These are phyloP conservation scores for Trichomonas vaginalis DNA, from an alignment of 208 protist genomes.

Conservation along the genomic window DNA sequence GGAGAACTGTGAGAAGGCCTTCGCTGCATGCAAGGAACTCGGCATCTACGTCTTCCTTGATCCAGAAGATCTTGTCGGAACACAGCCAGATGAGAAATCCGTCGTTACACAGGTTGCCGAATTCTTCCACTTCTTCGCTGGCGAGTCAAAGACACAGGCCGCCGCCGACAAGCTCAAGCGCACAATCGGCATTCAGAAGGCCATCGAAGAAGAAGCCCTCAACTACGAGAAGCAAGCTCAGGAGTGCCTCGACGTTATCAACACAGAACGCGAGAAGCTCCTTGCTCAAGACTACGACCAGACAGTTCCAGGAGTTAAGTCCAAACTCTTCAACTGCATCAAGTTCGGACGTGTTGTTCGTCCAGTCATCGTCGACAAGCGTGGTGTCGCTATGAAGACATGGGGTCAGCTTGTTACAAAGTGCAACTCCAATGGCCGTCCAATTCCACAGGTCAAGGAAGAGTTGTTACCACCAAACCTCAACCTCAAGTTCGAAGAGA, in stretches of 20 bases:
- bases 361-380: background rate
- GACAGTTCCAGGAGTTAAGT: background rate
- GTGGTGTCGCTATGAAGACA: background rate
- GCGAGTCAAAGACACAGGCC: background rate
- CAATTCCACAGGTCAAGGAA: background rate
- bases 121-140: slow-evolving; percentile 21
- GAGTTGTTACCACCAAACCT: background rate
- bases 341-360: background rate
- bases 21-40: background rate
- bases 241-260: background rate
- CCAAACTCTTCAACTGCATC: background rate
- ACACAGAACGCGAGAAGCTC: background rate
- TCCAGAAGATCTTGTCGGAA: background rate
- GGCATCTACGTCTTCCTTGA: background rate
- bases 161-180: background rate
- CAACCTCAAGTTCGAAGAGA: background rate
- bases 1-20: background rate
- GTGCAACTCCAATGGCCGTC: background rate
- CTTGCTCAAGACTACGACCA: background rate
- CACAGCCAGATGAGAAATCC: background rate
- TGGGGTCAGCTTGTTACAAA: background rate
- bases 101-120: slow-evolving; percentile 15
- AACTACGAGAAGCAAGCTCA: background rate
- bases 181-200: background rate
- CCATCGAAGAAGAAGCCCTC: background rate